Conservation (phyloP, 2,329 filamentous ascomycete genomes). For the Parafenestella ontariensis region DNA sequence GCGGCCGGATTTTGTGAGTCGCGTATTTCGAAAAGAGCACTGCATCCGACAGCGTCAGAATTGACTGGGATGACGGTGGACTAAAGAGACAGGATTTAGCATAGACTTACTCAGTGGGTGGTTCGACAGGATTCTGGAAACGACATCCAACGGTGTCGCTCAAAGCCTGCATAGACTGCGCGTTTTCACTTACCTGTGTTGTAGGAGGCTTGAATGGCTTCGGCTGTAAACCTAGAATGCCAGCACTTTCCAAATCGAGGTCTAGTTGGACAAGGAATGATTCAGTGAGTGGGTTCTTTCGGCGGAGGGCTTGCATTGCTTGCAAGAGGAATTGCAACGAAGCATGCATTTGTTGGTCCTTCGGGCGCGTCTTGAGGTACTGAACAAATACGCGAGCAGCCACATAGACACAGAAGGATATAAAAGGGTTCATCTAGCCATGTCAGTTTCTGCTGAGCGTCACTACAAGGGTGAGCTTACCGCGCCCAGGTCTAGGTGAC, state of each 20-base stretch:
- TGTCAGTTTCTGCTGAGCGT: conserved; percentile 12
- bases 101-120: conserved; percentile 18
- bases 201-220: conserved; percentile 53
- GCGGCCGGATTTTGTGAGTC: conserved; percentile 40
- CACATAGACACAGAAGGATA: conserved; percentile 96
- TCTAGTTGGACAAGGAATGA: conserved; percentile 94
- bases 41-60: conserved; percentile 39
- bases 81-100: conserved; percentile 21
- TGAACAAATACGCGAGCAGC: conserved; percentile 94
- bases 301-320: conserved; percentile 88
- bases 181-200: conserved; percentile 10
- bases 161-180: conserved; percentile 5
- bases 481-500: conserved; percentile 81
- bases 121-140: not conserved
- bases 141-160: conserved; percentile 9
- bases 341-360: conserved; percentile 78
- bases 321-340: conserved; percentile 89
- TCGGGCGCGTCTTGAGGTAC: conserved; percentile 91
- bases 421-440: conserved; percentile 87
- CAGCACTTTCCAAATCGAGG: conserved; percentile 82
- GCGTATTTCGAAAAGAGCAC: conserved; percentile 43
- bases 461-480: conserved; percentile 61
- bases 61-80: conserved; percentile 24
- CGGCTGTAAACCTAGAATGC: conserved; percentile 53
- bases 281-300: conserved; percentile 87